These are phyloP conservation scores for Cutaneotrichosporon sp. DNA, from an alignment of 1,284 basidiomycete species.

Conservation along the genomic window DNA sequence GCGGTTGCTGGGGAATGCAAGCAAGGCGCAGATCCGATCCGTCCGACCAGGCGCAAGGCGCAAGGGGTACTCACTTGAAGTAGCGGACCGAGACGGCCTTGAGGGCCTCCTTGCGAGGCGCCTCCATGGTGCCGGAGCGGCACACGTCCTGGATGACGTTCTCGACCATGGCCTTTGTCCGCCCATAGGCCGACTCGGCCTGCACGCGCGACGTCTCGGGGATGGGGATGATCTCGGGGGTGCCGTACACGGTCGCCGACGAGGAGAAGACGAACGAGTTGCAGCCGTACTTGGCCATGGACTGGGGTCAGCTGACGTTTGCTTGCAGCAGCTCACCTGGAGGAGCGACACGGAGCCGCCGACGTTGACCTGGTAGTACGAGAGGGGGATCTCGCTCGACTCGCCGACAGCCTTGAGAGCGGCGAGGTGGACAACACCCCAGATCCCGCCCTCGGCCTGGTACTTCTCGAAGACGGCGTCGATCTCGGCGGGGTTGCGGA, in stretches of 20 bases:
- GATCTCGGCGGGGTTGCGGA: constrained; percentile 69
- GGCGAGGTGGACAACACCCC: constrained; percentile 95
- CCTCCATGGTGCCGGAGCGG: constrained; percentile 60
- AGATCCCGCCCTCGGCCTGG: constrained; percentile 83
- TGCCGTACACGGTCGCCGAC: constrained; percentile 98
- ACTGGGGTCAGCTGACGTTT: constrained; percentile 54
- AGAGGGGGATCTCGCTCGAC: constrained; percentile 89
- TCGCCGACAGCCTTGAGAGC: constrained; percentile 99
- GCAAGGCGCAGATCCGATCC: not conserved
- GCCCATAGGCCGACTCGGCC: constrained; percentile 92
- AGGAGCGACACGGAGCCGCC: constrained; percentile 77
- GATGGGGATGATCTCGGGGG: constrained; percentile 88
- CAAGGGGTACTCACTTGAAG: constrained; percentile 78
- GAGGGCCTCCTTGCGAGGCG: constrained; percentile 28
- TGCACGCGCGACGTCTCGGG: constrained; percentile 86
- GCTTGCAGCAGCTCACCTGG: constrained; percentile 51
- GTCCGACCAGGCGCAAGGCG: too few relatives aligned
- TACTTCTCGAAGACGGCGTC: constrained; percentile 78
- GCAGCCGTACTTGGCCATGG: constrained; percentile 66
- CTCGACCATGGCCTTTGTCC: constrained; percentile 94
- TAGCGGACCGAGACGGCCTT: constrained; percentile 64
- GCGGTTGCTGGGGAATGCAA: not conserved
- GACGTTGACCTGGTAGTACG: constrained; percentile 92
- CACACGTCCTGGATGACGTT: constrained; percentile 87
- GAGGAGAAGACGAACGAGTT: constrained; percentile 85